Evolutionary conservation across 805 yeast species (phyloP), one percentile per base, ranked within the genome.

Genomic region (Alloascoidea africana): DNA sequence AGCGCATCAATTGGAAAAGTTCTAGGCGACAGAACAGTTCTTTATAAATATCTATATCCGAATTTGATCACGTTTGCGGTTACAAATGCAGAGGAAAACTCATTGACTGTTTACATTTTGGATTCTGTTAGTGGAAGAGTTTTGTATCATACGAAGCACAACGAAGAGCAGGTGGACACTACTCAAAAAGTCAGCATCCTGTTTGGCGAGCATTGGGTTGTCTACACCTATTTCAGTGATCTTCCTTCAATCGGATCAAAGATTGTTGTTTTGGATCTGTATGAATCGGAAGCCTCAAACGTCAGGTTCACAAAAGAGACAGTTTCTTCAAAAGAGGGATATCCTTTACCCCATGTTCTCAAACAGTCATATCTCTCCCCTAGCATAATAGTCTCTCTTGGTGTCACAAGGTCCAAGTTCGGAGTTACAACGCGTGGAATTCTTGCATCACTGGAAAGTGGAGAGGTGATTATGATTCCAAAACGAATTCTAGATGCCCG

Each of bases 11-110:
- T 77, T 36, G 96, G 94, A 5, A 65, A 70, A 17, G 70, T 80
- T 0, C 57, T 81, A 18, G 76, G 78, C 15, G 76, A 80, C 46
- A 68, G 84, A 50, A 63, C 76, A 1, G 89, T 84, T 1, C 57
- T 85, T 32, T 85, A 87, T 68, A 91, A 89, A 55, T 87, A 80
- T 53, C 58, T 87, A 42, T 67, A 81, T 48, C 94, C 93, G 15
- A 73, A 82, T 47, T 41, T 71, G 15, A 62, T 78, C 2, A 66
- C 73, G 1, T 62, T 75, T 15, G 66, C 76, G 2, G 58, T 76
- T 0, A 46, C 54, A 16, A 50, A 63, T 35, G 39, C 46, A 2
- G 46, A 44, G 2, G 49, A 53, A 0, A 43, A 49, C 1, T 41
- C 46, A 0, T 47, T 85, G 27, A 58, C 53, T 8, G 44, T 83